These are phyloP conservation scores for Barnettozyma botsteinii DNA, from an alignment of 805 yeast genomes.

Conservation along the genomic window DNA sequence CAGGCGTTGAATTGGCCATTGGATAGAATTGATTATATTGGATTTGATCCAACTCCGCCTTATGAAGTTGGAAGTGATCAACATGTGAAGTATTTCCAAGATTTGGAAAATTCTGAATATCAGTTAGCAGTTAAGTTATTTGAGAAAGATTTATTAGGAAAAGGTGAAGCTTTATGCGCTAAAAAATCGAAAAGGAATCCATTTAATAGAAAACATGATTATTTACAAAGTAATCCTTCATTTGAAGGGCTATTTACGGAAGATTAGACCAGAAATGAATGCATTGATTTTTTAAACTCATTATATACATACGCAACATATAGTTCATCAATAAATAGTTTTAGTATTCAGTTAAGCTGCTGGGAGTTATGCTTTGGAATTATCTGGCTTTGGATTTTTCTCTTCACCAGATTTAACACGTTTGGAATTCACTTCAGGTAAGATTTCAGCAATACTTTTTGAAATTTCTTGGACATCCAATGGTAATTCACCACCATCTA, in stretches of 20 bases:
- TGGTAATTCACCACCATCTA: constrained; percentile 22
- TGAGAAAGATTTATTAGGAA: constrained; percentile 52
- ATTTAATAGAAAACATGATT: constrained; percentile 37
- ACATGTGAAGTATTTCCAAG: constrained; percentile 37
- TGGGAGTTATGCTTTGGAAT: no score
- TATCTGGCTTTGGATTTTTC: no score
- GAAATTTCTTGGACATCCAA: not conserved
- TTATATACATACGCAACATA: no score
- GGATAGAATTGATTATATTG: constrained; percentile 41
- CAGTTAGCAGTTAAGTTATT: constrained; percentile 51
- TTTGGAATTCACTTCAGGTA: not conserved
- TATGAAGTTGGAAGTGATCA: constrained; percentile 21
- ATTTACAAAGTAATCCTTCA: constrained; percentile 21
- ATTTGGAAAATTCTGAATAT: constrained; percentile 43
- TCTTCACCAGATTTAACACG: no score
- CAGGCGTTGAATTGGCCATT: constrained; percentile 41
- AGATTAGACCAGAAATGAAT: not conserved
- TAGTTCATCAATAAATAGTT: no score
- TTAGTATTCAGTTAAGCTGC: no score
- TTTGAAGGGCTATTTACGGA: constrained; percentile 11
- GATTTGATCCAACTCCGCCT: constrained; percentile 50
- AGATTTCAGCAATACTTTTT: not conserved
- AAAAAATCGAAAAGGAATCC: constrained; percentile 59
- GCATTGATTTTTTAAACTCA: no score
- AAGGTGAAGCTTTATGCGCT: constrained; percentile 33